Conservation (phyloP, 1,284 basidiomycete genomes). For the Pseudozyma pruni region DNA sequence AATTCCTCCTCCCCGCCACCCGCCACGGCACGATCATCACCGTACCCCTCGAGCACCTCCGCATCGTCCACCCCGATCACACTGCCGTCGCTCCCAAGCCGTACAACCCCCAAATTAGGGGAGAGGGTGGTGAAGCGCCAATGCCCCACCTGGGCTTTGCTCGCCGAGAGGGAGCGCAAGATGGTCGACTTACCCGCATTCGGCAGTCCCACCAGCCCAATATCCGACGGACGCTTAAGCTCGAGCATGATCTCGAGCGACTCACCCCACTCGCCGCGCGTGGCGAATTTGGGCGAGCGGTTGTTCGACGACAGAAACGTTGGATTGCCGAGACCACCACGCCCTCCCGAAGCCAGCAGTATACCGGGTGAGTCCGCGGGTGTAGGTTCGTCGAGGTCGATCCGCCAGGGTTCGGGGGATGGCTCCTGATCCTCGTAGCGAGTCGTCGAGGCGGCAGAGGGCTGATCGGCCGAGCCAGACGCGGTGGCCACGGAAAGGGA, state of each 20-base stretch:
- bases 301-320: slow-evolving; percentile 76
- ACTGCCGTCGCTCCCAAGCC: slow-evolving; percentile 76
- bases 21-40: slow-evolving; percentile 1
- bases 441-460: slow-evolving; percentile 45
- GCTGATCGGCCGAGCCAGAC: slow-evolving; percentile 14
- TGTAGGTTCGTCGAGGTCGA: slow-evolving; percentile 58
- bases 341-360: slow-evolving; percentile 75
- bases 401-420: slow-evolving; percentile 30
- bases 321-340: slow-evolving; percentile 89
- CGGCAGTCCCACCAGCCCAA: slow-evolving; percentile 94
- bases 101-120: slow-evolving; percentile 91
- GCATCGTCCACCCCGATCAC: slow-evolving; percentile 38
- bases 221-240: slow-evolving; percentile 91
- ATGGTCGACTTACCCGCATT: slow-evolving; percentile 85
- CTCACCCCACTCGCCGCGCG: slow-evolving; percentile 80
- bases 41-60: slow-evolving; percentile 42
- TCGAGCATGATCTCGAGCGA: slow-evolving; percentile 86
- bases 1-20: slow-evolving; percentile 74
- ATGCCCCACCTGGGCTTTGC: slow-evolving; percentile 82
- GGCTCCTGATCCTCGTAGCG: slow-evolving; percentile 29
- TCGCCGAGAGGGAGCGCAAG: slow-evolving; percentile 86
- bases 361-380: slow-evolving; percentile 53
- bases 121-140: slow-evolving; percentile 96
- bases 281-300: slow-evolving; percentile 69
- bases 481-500: slow-evolving; percentile 3